A percentile compares a stretch with the other conserved stretches of the same genome.
Evolutionary conservation across 352 stramenopile species (phyloP).

Genomic region (Bremia lactucae): DNA sequence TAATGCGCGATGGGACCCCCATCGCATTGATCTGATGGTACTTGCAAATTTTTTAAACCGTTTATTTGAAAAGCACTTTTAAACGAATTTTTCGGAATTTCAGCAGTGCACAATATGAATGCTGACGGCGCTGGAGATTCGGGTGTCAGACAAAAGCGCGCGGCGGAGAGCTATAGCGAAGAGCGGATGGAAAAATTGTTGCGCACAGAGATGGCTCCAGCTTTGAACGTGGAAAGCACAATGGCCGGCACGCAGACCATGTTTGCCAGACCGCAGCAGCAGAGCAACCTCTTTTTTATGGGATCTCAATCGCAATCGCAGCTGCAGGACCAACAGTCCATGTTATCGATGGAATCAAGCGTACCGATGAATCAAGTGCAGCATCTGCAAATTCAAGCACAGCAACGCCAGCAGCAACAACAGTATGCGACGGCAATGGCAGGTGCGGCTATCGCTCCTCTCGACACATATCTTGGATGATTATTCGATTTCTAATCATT

Average conservation of each 20-base stretch:
- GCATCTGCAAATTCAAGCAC: constrained; percentile 26
- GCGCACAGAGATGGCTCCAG: constrained; percentile 12
- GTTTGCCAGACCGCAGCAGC: constrained; percentile 11
- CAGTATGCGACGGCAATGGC: constrained; percentile 25
- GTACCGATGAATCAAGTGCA: constrained; percentile 17
- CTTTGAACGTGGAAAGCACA: constrained; percentile 7
- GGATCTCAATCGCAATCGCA: constrained; percentile 20
- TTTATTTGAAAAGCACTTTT: too few species aligned
- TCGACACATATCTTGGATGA: background rate
- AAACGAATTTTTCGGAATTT: too few species aligned
- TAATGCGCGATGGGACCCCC: too few species aligned
- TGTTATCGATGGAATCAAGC: constrained; percentile 18
- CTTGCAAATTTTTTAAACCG: too few species aligned
- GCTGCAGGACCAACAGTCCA: constrained; percentile 11
- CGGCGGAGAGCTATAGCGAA: constrained; percentile 10
- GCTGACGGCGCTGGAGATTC: too few species aligned
- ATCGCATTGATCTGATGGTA: too few species aligned
- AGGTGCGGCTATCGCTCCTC: constrained; percentile 1
- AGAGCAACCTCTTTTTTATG: constrained; percentile 19
- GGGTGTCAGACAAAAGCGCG: constrained; percentile 18
- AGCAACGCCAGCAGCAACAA: constrained; percentile 27
- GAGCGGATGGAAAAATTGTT: constrained; percentile 25
- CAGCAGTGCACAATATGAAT: too few species aligned
- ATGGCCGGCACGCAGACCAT: constrained; percentile 19
- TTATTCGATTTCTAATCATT: background rate